Base-by-base conservation (phyloP, 306 rosid species). In the Ziziphus jujuba region DNA sequence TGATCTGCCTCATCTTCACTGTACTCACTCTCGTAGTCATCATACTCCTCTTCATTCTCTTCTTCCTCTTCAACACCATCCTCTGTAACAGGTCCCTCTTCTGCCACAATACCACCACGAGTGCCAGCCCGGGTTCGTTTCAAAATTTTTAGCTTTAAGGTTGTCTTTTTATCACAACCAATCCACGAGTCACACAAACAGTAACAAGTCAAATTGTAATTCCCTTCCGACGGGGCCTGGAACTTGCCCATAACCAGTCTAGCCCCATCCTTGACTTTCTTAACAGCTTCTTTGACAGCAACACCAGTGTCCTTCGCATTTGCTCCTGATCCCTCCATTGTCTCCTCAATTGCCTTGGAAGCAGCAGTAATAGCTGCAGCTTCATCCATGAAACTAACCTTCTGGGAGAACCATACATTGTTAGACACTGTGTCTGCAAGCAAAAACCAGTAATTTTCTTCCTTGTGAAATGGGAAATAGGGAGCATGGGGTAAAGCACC, bases 401-500 rank as follows among this genome's bases (percentile, higher is more conserved):
- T 93, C 80, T 90, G 99, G 78, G 78, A 93, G 71, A 87, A 84
- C 99, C 97, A 93, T 16, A 93, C 91, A 65, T 83, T 83, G 51
- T 93, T 93, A 31, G 89, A 83, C 59, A 71, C 86, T 13, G 87
- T 77, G 70, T 93, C 97, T 31, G 92, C 96, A 52, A 90, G 97
- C 75, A 90, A 75, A 80, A 88, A 81, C 97, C 96, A 90, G 80
- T 74, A 90, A 61, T 85, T 93, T 71, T 90, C 98, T 74, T 93
- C 97, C 86, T 88, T 93, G 81, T 77, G 90, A 69, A 83, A 93
- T 31, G 99, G 96, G 86, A 84, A 93, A 82, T 77, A 62, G 16
- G 99, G 99, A 17, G 92, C 87, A 72, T 95, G 99, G 0, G 96
- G 99, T 58, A 95, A 96, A 75, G 96, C 97, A 72, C 91, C 96